Evolutionary conservation across 83 land plant species (phyloP).

Genomic region (Picea abies): DNA sequence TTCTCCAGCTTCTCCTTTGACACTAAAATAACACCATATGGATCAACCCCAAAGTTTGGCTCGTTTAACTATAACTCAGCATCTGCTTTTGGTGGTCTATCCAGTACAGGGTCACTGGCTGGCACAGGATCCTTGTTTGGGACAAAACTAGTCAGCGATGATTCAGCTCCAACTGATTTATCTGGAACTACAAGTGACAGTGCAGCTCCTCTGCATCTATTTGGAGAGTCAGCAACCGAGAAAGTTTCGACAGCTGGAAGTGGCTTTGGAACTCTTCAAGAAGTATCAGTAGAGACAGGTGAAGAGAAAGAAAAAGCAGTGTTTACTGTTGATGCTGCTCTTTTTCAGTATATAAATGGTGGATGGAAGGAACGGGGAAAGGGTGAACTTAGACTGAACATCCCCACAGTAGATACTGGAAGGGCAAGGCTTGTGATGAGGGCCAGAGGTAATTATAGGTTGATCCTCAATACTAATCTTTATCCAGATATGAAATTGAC

Average conservation of each 20-base stretch:
- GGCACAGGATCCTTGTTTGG: constrained; percentile 20
- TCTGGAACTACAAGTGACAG: constrained; percentile 18
- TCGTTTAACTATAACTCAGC: constrained; percentile 3
- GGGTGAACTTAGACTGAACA: constrained; percentile 46
- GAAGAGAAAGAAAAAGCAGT: constrained; percentile 62
- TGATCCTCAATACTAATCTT: constrained; percentile 49
- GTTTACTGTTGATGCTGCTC: constrained; percentile 47
- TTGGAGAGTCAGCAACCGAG: constrained; percentile 17
- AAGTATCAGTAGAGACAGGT: constrained; percentile 46
- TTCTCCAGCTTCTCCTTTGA: constrained; percentile 32
- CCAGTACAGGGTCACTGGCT: constrained; percentile 16
- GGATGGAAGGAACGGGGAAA: constrained; percentile 68
- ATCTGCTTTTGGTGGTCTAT: constrained; percentile 13
- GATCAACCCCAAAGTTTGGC: constrained; percentile 31
- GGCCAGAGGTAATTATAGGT: constrained; percentile 50
- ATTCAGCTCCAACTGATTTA: background rate
- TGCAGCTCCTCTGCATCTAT: constrained; percentile 4
- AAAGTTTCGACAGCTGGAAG: constrained; percentile 1
- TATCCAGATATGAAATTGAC: constrained; percentile 57
- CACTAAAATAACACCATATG: constrained; percentile 16
- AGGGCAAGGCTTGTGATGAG: constrained; percentile 62
- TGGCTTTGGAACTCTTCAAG: constrained; percentile 25
- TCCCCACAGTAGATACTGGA: constrained; percentile 28
- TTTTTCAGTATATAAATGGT: constrained; percentile 51
- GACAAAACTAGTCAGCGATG: constrained; percentile 6